These are phyloP conservation scores for Arthrobotrys sinensis DNA, from an alignment of 2,329 filamentous ascomycete species.

Conservation along the genomic window DNA sequence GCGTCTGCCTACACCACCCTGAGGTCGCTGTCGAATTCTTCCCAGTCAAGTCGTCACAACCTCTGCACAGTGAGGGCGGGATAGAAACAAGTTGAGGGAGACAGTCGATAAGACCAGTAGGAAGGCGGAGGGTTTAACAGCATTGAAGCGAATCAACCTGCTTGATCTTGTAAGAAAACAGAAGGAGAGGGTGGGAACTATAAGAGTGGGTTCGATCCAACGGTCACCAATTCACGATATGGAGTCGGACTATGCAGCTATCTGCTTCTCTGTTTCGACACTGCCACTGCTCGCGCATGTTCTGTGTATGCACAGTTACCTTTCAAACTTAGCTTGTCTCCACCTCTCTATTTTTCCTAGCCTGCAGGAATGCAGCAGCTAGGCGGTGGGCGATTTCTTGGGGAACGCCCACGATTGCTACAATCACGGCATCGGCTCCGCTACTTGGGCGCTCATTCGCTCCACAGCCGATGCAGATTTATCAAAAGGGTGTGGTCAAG, in stretches of 20 bases:
- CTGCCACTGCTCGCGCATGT: slow-evolving; percentile 50
- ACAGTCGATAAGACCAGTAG: slow-evolving; percentile 54
- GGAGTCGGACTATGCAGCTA: slow-evolving; percentile 31
- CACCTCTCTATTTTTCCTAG: slow-evolving; percentile 53
- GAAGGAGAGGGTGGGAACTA: slow-evolving; percentile 47
- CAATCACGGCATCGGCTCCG: slow-evolving; percentile 59
- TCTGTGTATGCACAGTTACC: slow-evolving; percentile 50
- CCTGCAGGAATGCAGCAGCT: slow-evolving; percentile 53
- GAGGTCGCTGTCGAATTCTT: slow-evolving; percentile 56
- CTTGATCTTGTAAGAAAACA: slow-evolving; percentile 44
- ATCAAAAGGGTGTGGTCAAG: slow-evolving; percentile 52
- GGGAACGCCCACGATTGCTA: slow-evolving; percentile 22
- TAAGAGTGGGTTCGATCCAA: slow-evolving; percentile 43
- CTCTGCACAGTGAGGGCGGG: slow-evolving; percentile 33
- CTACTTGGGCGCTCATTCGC: slow-evolving; percentile 46
- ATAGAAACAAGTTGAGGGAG: slow-evolving; percentile 26
- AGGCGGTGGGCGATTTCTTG: slow-evolving; percentile 48
- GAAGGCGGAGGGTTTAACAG: slow-evolving; percentile 50
- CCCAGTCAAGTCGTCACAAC: slow-evolving; percentile 50
- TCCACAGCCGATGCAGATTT: slow-evolving; percentile 52
- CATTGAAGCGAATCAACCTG: slow-evolving; percentile 57
- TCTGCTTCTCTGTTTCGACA: slow-evolving; percentile 49
- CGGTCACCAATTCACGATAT: slow-evolving; percentile 52
- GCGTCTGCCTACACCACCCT: slow-evolving; percentile 49
- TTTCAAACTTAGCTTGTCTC: slow-evolving; percentile 50